Evolutionary conservation across 164 flowering plant genomes (phyloP), one percentile per base, ranked within the genome.

Genomic region (Euptelea pleiosperma): DNA sequence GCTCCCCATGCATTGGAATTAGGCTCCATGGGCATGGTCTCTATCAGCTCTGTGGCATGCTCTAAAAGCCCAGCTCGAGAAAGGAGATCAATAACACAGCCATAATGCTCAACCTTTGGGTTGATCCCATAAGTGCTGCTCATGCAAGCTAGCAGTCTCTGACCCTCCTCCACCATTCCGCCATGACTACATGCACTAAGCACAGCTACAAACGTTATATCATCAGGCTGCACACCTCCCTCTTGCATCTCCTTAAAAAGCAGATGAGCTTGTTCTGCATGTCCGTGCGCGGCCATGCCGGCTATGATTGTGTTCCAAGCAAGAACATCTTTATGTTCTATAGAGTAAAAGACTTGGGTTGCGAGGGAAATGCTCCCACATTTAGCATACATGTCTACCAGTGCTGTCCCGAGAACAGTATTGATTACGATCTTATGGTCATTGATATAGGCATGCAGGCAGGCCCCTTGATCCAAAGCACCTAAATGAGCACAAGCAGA

Each of bases 401-500:
- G 66, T 15, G 76, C 70, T 47, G 74, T 74, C 26, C 67, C 69
- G 11, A 72, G 52, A 40, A 69, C 49, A 9, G 67, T 58, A 37
- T 61, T 69, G 41, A 69, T 34, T 29, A 33, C 34, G 26, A 69
- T 65, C 28, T 48, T 55, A 41, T 62, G 56, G 28, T 58, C 62
- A 21, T 34, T 24, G 33, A 67, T 57, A 34, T 57, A 69, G 0
- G 37, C 26, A 45, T 69, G 73, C 11, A 69, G 34, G 4, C 31
- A 55, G 14, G 21, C 26, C 37, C 73, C 78, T 53, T 57, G 68
- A 37, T 67, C 60, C 42, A 74, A 45, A n/a, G 68, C 75, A 41
- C 78, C 73, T 26, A 75, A 55, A 58, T 75, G 78, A 33, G 68
- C 70, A 62, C 60, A 61, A 35, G 75, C 75, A 0, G 75, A 75